Base-by-base conservation (phyloP, 2,329 filamentous ascomycete genomes). In the Colletotrichum cereale region DNA sequence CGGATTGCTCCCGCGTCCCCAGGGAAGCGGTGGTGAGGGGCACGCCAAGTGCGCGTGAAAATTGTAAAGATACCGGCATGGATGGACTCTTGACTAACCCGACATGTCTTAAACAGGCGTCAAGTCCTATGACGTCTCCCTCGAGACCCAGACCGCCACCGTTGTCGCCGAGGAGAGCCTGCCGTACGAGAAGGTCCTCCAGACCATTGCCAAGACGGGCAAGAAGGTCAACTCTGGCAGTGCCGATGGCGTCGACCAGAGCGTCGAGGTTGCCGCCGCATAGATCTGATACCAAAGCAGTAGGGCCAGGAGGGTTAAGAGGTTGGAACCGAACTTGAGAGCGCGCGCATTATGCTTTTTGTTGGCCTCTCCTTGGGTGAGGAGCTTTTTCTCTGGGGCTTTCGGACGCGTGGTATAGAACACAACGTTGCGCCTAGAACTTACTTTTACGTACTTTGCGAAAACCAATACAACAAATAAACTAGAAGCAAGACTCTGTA, bases 191-290 rank as follows among this genome's bases (percentile, higher is more conserved):
- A 93, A 90, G 60, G 93, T 97, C 71, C 90, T 97, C 73, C 87
- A 89, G 80, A 97, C 93, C 81, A 97, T 98, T 82, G 91, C 92
- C 88, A 97, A 97, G 90, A 97, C 95, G 16, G 95, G 95, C 79
- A 98, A 98, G 90, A 92, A 92, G 79, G 91, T 98, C 80, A 97
- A 93, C 83, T 90, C 87, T 36, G 93, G 88, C 76, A 89, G 90
- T 85, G 91, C 88, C 31, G 92, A 95, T 79, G 93, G 92, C 66
- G 86, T 88, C 71, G 79, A 80, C 68, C 83, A 84, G 80, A 86
- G 86, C 73, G 81, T 90, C 73, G 85, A 85, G 77, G 77, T 72
- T 47, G 34, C 52, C 38, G 68, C 69, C 55, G 68, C 69, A 61
- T 72, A 64, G 29, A 29, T 34, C 11, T 88, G 53, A 38, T 38